Evolutionary conservation across 1,284 basidiomycete species (phyloP), one percentile per base, ranked within the genome.

Genomic region (Boletus subluridellus): DNA sequence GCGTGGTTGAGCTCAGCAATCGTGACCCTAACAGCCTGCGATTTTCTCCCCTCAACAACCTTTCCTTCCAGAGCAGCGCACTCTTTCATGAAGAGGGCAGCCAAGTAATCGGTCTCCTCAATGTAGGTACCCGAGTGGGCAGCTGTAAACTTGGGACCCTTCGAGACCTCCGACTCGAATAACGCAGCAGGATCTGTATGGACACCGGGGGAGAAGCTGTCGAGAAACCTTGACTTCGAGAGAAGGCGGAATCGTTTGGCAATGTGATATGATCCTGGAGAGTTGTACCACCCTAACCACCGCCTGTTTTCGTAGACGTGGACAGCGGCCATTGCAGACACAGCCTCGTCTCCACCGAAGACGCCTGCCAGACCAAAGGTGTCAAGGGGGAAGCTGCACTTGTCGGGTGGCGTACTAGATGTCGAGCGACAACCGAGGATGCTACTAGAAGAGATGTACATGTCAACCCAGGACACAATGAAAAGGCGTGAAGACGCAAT

Each of bases 271-370:
- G 71, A 68, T 8, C 73, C 74, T 5, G 74, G 74, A 4, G 73
- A 63, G n/a, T 75, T 74, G 37, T 74, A 75, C 74, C 73, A 74
- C 2, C 74, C 74, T 14, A 72, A 32, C 67, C 64, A 74, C 14
- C 50, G 65, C 41, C 70, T 72, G 4, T 60, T 62, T 44, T 63
- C 57, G 46, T 66, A 74, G 17, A 75, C 54, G 45, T 75, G 70
- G 9, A 74, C 61, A 0, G 72, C 74, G 0, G 65, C 65, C 69
- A 76, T 76, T 15, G 73, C 70, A 0, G 74, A 66, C 3, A 69
- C 61, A 5, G 74, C 73, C 30, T 75, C 74, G 12, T 73, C 72
- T 6, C 74, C 72, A 21, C 72, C 72, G 32, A 75, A 67, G 24
- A 65, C 62, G 12, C 69, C 69, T 0, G 69, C 69, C 1, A 70